A percentile compares a stretch with the other conserved stretches of the same genome.
These are phyloP conservation scores for Aspergillus sclerotioniger DNA, from an alignment of 495 filamentous ascomycete genomes.

Conservation along the genomic window DNA sequence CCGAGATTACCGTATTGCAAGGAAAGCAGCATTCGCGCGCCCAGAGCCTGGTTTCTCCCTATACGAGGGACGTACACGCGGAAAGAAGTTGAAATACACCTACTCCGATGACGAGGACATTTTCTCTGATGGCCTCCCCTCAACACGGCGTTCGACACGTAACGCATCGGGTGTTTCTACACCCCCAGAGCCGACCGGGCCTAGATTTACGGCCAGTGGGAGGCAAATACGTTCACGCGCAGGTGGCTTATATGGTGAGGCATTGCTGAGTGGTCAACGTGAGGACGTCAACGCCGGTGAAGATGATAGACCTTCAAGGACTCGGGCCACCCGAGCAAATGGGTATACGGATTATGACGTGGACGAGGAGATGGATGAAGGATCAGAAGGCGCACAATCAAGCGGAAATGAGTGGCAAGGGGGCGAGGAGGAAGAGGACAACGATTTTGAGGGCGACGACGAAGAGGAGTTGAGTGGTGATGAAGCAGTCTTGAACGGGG, in stretches of 20 bases:
- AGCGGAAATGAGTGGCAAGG: constrained; percentile 64
- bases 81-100: constrained; percentile 93
- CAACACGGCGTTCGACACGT: constrained; percentile 68
- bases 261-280: constrained; percentile 55
- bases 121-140: constrained; percentile 64
- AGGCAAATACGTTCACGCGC: constrained; percentile 74
- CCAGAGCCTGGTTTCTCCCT: constrained; percentile 87
- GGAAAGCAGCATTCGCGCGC: constrained; percentile 83
- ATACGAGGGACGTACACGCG: constrained; percentile 94
- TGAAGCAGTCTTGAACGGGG: constrained; percentile 54
- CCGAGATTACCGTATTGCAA: constrained; percentile 82
- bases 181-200: constrained; percentile 65
- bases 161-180: constrained; percentile 66
- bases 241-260: constrained; percentile 80
- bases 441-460: constrained; percentile 63
- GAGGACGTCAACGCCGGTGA: constrained; percentile 30
- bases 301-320: constrained; percentile 31
- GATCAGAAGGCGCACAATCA: constrained; percentile 56
- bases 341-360: constrained; percentile 52
- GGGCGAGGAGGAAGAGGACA: constrained; percentile 71
- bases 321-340: constrained; percentile 34
- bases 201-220: constrained; percentile 86
- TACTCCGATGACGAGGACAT: constrained; percentile 89
- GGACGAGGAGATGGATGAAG: constrained; percentile 61
- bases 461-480: constrained; percentile 60